Evolutionary conservation across 371 early-diverging fungal genomes (phyloP).

Genomic region (Rhizopus arrhizus): DNA sequence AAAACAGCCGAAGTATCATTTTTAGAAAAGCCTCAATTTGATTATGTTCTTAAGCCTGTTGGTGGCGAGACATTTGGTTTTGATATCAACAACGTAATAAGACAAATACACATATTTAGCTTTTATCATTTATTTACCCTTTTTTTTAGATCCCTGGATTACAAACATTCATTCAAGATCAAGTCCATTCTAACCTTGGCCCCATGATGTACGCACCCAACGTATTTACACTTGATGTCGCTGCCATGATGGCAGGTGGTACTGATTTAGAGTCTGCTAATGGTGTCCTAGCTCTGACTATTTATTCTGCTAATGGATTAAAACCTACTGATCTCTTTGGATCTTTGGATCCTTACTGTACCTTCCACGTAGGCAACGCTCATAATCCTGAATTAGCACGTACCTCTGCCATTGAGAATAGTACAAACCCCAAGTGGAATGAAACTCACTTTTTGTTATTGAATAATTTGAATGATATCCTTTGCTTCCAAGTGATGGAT

Average conservation of each 20-base stretch:
- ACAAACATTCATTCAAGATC: conserved; percentile 72
- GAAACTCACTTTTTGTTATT: conserved; percentile 39
- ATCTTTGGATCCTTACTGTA: conserved; percentile 79
- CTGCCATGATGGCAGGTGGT: conserved; percentile 73
- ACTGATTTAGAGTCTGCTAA: conserved; percentile 56
- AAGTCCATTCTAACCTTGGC: conserved; percentile 65
- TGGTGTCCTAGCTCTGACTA: conserved; percentile 78
- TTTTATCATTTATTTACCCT: background rate
- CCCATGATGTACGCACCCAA: conserved; percentile 89
- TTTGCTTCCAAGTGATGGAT: conserved; percentile 31
- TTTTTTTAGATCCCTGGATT: conserved; percentile 72
- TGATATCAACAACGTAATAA: conserved; percentile 68
- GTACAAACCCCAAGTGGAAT: conserved; percentile 37
- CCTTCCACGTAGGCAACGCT: conserved; percentile 65
- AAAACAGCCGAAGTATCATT: conserved; percentile 84
- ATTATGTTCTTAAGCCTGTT: conserved; percentile 90
- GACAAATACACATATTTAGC: background rate
- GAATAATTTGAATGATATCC: conserved; percentile 30
- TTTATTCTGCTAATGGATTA: conserved; percentile 75
- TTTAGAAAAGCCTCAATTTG: conserved; percentile 82
- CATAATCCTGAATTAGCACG: conserved; percentile 55
- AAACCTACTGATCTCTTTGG: conserved; percentile 81
- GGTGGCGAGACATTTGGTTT: conserved; percentile 84
- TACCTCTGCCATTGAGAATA: conserved; percentile 59
- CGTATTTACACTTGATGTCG: conserved; percentile 77